Evolutionary conservation across 768 basidiomycete genomes (phyloP), one percentile per base, ranked within the genome.

Genomic region (Melanogaster broomeanus): DNA sequence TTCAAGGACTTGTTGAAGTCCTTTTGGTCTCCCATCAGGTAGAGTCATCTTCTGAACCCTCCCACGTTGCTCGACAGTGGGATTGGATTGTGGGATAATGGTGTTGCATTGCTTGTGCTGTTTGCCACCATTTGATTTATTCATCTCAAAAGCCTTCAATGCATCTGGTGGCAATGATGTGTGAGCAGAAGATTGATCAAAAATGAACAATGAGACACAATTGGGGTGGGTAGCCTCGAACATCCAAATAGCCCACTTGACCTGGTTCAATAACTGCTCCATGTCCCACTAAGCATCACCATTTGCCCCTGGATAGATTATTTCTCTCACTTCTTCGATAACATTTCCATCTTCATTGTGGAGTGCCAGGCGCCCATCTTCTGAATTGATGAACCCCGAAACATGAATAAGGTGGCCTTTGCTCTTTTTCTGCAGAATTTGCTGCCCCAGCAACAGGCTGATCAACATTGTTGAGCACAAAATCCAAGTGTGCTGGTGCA

Each of bases 351-450:
- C 12, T 44, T 72, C 62, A 30, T 72, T n/a, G 15, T 10, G 33
- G 1, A 57, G 12, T 28, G 70, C 52, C 10, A 76, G 56, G 4
- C 57, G 61, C 0, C 75, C 72, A 45, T 54, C 65, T 7, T 61
- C 61, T 15, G 61, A 59, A 45, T 68, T 65, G 38, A 77, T 71
- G 48, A 76, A 76, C 18, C 68, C 74, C 6, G 73, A 78, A 10
- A 72, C 62, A 61, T 75, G 72, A 27, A 75, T 74, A 3, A 73
- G 45, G 0, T 59, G 7, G 68, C 72, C 19, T n/a, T n/a, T n/a
- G n/a, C n/a, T n/a, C 48, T 76, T 66, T 48, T 63, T 58, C 12
- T 47, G 56, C 25, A 65, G 52, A 0, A 48, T 40, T 37, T 56
- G 53, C 28, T 57, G 31, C 11, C 56, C 56, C 6, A 48, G 43